Conservation (phyloP, 441 rosid species). For the Viola pubescens region DNA sequence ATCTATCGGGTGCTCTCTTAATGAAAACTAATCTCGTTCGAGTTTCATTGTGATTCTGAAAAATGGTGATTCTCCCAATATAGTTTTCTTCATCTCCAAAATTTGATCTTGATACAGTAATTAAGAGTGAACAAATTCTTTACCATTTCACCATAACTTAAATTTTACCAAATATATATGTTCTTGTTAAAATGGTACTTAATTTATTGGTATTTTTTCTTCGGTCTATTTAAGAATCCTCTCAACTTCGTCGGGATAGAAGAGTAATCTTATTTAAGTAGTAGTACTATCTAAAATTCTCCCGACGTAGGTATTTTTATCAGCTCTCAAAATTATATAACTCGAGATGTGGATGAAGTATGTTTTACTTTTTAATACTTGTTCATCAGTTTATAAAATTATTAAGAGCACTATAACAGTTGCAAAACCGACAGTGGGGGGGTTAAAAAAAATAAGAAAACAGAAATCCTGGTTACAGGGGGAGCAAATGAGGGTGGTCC, state of each 20-base stretch:
- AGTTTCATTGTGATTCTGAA: background rate
- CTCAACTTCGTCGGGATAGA: no score
- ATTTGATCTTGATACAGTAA: no score
- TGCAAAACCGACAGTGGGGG: slow-evolving; percentile 7
- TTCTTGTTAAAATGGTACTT: no score
- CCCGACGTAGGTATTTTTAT: no score
- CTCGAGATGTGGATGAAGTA: no score
- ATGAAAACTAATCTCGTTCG: background rate
- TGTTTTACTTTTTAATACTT: no score
- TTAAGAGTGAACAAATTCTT: background rate
- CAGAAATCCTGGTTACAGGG: slow-evolving; percentile 44
- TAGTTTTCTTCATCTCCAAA: background rate
- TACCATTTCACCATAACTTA: background rate
- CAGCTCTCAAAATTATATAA: background rate
- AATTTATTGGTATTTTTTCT: no score
- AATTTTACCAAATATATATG: no score
- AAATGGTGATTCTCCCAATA: background rate
- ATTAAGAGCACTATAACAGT: background rate
- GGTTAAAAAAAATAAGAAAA: background rate
- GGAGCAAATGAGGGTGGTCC: slow-evolving; percentile 39
- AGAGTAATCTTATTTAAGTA: no score
- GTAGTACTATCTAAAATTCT: no score
- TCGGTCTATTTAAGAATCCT: no score
- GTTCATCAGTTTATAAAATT: no score
- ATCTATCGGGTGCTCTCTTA: background rate